phyloP scores from a whole-genome alignment of 495 filamentous ascomycete genomes.

The Neurospora cerealis region DNA sequence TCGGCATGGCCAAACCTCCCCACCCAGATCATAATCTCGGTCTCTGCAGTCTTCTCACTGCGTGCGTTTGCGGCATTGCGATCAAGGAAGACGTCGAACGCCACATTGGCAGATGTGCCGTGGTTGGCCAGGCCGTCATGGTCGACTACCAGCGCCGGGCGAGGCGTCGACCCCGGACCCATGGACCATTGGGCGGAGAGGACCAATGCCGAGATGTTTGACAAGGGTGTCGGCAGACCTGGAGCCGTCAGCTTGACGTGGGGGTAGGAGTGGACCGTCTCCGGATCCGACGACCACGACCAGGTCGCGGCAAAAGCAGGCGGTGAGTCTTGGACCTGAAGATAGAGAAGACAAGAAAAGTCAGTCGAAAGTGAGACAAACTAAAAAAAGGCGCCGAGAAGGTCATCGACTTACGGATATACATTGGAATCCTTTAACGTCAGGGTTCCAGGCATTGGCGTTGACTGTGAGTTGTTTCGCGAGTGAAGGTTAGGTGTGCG shows the following conservation, averaged over 20 bases:
- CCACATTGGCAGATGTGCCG: constrained; percentile 17
- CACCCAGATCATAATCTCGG: constrained; percentile 25
- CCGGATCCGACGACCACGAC: constrained; percentile 13
- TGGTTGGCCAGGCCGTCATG: constrained; percentile 6
- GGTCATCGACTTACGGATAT: constrained; percentile 14
- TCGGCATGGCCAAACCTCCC: constrained; percentile 13
- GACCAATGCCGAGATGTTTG: constrained; percentile 19
- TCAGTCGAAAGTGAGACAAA: neutral
- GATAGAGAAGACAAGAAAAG: neutral
- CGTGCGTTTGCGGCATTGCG: constrained; percentile 8
- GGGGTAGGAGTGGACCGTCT: constrained; percentile 21
- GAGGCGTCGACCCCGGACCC: constrained; percentile 17
- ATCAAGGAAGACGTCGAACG: constrained; percentile 24
- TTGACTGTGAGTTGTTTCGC: constrained; percentile 4
- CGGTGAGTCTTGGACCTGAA: constrained; percentile 20
- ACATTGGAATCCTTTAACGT: constrained; percentile 18
- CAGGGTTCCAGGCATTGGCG: constrained; percentile 24
- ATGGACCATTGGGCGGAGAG: constrained; percentile 21
- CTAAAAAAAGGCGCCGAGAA: neutral
- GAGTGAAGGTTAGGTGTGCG: neutral
- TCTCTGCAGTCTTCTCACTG: constrained; percentile 16
- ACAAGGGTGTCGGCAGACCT: constrained; percentile 13
- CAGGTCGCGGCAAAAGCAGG: constrained; percentile 21
- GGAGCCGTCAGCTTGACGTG: constrained; percentile 21
- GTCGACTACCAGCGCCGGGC: constrained; percentile 9